Percentiles rank a stretch among this genome's conserved stretches.
Evolutionary conservation across 495 filamentous ascomycete species (phyloP).

Genomic region (Pyrenula aspistea): DNA sequence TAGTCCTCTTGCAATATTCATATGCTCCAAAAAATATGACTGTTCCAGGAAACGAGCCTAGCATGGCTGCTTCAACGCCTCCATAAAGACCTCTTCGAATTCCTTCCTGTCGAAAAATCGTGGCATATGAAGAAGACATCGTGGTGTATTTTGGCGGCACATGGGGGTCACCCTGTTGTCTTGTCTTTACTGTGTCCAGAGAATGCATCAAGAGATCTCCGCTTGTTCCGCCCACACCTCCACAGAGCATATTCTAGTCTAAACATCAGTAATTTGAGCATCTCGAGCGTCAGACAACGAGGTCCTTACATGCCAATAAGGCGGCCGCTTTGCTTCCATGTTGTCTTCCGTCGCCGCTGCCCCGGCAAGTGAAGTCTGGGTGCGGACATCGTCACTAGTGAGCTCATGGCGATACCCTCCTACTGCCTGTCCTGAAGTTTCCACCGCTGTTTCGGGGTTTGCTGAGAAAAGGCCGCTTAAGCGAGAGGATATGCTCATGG

Average conservation of each 20-base stretch:
- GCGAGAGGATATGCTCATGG: slow-evolving; percentile 35
- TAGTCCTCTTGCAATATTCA: slow-evolving; percentile 81
- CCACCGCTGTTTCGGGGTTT: slow-evolving; percentile 17
- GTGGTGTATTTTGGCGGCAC: slow-evolving; percentile 85
- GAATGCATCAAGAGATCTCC: slow-evolving; percentile 99
- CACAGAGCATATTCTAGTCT: slow-evolving; percentile 80
- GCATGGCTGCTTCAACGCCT: slow-evolving; percentile 76
- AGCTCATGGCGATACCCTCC: slow-evolving; percentile 9
- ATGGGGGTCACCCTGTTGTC: slow-evolving; percentile 90
- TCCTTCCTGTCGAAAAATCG: slow-evolving; percentile 87
- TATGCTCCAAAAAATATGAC: slow-evolving; percentile 93
- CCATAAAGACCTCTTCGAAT: slow-evolving; percentile 81
- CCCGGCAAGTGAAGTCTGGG: slow-evolving; percentile 3
- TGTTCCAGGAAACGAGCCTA: slow-evolving; percentile 89
- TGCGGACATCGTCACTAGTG: slow-evolving; percentile 5
- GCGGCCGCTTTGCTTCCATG: slow-evolving; percentile 42
- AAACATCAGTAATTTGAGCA: slow-evolving; percentile 2
- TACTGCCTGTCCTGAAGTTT: not conserved
- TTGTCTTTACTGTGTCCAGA: slow-evolving; percentile 96
- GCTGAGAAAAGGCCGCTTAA: slow-evolving; percentile 30
- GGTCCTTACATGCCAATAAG: slow-evolving; percentile 51
- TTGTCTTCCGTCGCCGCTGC: slow-evolving; percentile 19
- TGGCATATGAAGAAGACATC: slow-evolving; percentile 77
- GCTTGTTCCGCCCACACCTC: slow-evolving; percentile 78
- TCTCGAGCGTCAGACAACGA: not conserved